Conservation (phyloP, 2,329 filamentous ascomycete species). For the Alternaria alternata region DNA sequence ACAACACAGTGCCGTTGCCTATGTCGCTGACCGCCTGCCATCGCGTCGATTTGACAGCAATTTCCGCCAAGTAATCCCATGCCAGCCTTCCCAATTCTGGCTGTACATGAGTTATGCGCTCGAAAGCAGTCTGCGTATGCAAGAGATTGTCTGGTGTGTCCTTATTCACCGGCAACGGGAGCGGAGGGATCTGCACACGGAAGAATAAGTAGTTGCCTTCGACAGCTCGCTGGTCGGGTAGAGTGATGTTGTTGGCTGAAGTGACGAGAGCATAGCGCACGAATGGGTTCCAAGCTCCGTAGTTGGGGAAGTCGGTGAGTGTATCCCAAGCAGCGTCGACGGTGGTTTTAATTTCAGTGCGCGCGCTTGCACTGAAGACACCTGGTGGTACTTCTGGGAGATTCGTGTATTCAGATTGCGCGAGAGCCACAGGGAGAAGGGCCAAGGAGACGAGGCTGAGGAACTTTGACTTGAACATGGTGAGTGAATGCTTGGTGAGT, state of each 20-base stretch:
- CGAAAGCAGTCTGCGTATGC: slow-evolving; percentile 34
- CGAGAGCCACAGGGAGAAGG: slow-evolving; percentile 3
- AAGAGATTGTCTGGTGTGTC: slow-evolving; percentile 36
- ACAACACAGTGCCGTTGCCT: slow-evolving; percentile 35
- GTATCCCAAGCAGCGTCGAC: slow-evolving; percentile 34
- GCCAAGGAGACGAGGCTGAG: slow-evolving; percentile 8
- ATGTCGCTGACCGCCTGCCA: slow-evolving; percentile 42
- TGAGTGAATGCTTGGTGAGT: not conserved
- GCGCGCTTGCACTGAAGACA: slow-evolving; percentile 39
- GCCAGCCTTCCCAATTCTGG: slow-evolving; percentile 34
- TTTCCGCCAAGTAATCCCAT: slow-evolving; percentile 30
- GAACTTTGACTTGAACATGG: not conserved
- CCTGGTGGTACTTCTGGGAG: slow-evolving; percentile 37
- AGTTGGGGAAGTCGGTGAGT: slow-evolving; percentile 38
- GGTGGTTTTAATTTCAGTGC: slow-evolving; percentile 36
- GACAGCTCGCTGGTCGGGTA: slow-evolving; percentile 35
- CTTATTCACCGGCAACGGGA: slow-evolving; percentile 38
- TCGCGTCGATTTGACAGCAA: slow-evolving; percentile 26
- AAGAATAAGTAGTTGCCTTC: slow-evolving; percentile 35
- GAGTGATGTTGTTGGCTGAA: slow-evolving; percentile 26
- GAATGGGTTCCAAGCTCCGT: slow-evolving; percentile 45
- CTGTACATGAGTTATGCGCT: slow-evolving; percentile 43
- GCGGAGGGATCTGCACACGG: slow-evolving; percentile 40
- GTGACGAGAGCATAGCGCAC: slow-evolving; percentile 38
- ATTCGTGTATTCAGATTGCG: slow-evolving; percentile 30